Evolutionary conservation across 768 basidiomycete genomes (phyloP), one percentile per base, ranked within the genome.

Genomic region (Naematelia aurantialba): DNA sequence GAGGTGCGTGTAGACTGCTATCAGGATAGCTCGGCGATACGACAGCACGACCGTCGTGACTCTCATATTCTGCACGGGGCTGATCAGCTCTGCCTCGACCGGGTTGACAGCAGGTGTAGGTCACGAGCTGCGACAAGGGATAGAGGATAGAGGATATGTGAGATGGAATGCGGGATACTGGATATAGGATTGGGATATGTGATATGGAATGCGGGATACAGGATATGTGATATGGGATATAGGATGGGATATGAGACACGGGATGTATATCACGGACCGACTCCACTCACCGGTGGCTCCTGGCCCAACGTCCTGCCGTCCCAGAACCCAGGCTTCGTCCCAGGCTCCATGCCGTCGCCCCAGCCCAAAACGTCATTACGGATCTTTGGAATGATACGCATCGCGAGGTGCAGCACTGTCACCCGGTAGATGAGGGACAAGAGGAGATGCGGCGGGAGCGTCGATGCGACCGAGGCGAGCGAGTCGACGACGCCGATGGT

Each of bases 1-100:
- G 0, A 77, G 58, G 66, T 78, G 78, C 2, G 78, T 78, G 52
- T 78, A 78, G 4, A 77, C 75, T 1, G 78, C 67, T 55, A 76
- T 77, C 22, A 78, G 63, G 52, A 78, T 77, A 17, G 75, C 72
- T 34, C 71, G 58, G 3, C 76, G 61, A 57, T 78, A 78, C 0
- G 67, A 63, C n/a, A 78, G 53, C 4, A 78, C 62, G n/a, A 77
- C 62, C 1, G 75, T 76, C 1, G 78, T 76, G 17, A 72, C 56
- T 26, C 76, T 47, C 61, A 75, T 76, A n/a, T 71, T 74, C 68
- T 73, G 39, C n/a, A 11, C 22, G 21, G 1, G 51, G 34, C 34
- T 19, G 3, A 53, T 61, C 42, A 57, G 59, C 55, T 51, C 4
- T 2, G n/a, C n/a, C 11, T 34, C 22, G 22, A 27, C 14, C 19